Conservation (phyloP, 768 basidiomycete genomes). For the Mycena vitilis region DNA sequence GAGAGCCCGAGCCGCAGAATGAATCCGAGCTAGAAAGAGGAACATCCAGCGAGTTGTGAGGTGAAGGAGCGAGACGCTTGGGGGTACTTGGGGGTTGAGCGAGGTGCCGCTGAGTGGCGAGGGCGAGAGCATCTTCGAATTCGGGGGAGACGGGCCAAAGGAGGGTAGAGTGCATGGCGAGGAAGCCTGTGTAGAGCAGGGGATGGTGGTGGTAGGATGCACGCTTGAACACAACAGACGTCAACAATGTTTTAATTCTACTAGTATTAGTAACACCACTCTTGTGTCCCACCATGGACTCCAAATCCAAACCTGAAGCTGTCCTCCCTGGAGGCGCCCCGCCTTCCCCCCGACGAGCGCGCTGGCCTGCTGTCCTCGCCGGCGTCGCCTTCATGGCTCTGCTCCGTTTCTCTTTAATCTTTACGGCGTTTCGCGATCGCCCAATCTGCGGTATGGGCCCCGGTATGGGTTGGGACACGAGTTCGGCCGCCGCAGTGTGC, state of each 20-base stretch:
- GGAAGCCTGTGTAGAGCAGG: background rate
- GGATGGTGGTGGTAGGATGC: slow-evolving; percentile 17
- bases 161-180: slow-evolving; percentile 30
- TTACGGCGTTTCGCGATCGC: too few relatives aligned
- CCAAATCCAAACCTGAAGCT: slow-evolving; percentile 3
- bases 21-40: background rate
- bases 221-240: background rate
- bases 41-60: background rate
- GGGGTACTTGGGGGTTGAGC: slow-evolving; percentile 24
- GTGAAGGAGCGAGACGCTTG: background rate
- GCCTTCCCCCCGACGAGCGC: slow-evolving; percentile 7
- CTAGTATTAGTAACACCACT: too few relatives aligned
- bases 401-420: background rate
- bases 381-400: slow-evolving; percentile 9
- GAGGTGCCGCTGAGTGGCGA: slow-evolving; percentile 33
- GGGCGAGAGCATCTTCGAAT: slow-evolving; percentile 35
- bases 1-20: background rate
- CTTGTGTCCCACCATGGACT: slow-evolving; percentile 20
- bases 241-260: too few relatives aligned
- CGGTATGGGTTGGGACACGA: too few relatives aligned
- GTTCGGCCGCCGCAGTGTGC: background rate
- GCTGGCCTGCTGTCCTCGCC: slow-evolving; percentile 7
- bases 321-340: slow-evolving; percentile 21
- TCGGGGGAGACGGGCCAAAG: slow-evolving; percentile 34
- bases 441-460: too few relatives aligned